Percentiles rank a stretch among this genome's conserved stretches.
Evolutionary conservation across 495 filamentous ascomycete species (phyloP).

Genomic region (Aspergillus incahuasiensis): DNA sequence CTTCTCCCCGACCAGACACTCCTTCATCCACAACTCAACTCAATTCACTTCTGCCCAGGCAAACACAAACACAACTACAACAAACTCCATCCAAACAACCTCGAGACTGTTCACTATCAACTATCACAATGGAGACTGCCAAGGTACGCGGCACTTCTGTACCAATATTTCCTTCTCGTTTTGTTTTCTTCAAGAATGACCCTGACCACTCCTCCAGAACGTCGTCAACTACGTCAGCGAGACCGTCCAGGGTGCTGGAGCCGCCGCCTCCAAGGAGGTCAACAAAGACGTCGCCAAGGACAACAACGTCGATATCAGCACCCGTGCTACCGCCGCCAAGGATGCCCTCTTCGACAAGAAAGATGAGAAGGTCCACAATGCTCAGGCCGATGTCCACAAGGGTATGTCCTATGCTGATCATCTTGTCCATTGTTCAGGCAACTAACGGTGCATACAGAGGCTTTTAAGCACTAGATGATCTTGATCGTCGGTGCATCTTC

Average conservation of each 20-base stretch:
- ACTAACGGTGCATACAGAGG: too few species aligned
- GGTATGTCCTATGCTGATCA: too few species aligned
- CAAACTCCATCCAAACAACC: too few species aligned
- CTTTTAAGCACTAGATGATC: too few species aligned
- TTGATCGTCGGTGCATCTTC: too few species aligned
- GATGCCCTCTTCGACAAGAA: conserved; percentile 1
- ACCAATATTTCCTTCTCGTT: neutral
- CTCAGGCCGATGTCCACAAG: neutral
- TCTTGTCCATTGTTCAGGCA: too few species aligned
- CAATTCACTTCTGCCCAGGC: too few species aligned
- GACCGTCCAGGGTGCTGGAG: neutral
- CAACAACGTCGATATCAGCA: neutral
- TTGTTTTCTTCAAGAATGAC: neutral
- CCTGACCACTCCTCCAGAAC: neutral
- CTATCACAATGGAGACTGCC: neutral
- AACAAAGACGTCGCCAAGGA: conserved; percentile 1
- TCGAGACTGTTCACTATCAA: too few species aligned
- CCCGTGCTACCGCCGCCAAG: neutral
- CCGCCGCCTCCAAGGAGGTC: neutral
- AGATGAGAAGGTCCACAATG: neutral
- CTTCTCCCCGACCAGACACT: too few species aligned
- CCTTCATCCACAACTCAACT: too few species aligned
- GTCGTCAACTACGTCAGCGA: neutral
- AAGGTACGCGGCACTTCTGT: neutral
- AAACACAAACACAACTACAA: too few species aligned